These are phyloP conservation scores for Purpureocillium lavendulum DNA, from an alignment of 2,329 filamentous ascomycete genomes.

Conservation along the genomic window DNA sequence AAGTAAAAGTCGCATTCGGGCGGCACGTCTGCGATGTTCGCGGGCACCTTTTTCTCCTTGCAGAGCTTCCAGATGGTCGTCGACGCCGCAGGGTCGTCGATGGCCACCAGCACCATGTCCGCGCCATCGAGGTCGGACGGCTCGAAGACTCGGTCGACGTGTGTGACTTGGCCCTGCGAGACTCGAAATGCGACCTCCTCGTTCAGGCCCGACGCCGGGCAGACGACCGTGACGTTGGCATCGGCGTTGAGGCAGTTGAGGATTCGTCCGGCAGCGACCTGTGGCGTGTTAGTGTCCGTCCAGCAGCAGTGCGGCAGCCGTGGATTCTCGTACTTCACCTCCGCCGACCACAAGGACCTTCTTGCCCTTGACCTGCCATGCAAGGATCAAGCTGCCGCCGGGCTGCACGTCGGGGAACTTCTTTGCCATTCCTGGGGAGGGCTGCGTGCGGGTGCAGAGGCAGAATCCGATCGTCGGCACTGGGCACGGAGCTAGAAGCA, in stretches of 20 bases:
- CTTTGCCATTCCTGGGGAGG: conserved; percentile 24
- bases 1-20: conserved; percentile 99
- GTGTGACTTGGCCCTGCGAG: conserved; percentile 63
- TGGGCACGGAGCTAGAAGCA: conserved; percentile 6
- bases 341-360: conserved; percentile 88
- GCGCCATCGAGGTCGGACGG: conserved; percentile 74
- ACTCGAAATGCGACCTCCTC: conserved; percentile 82
- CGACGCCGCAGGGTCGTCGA: conserved; percentile 90
- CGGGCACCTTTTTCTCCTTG: conserved; percentile 73
- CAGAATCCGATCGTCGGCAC: conserved; percentile 4
- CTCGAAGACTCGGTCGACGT: conserved; percentile 77
- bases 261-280: conserved; percentile 95
- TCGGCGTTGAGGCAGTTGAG: conserved; percentile 93
- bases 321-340: conserved; percentile 62
- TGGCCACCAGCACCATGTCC: conserved; percentile 85
- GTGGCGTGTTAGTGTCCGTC: conserved; percentile 10
- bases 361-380: conserved; percentile 90
- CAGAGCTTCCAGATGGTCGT: conserved; percentile 88
- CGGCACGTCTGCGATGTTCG: conserved; percentile 95
- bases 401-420: conserved; percentile 76
- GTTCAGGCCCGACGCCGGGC: conserved; percentile 72
- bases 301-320: conserved; percentile 7
- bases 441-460: conserved; percentile 9
- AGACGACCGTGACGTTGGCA: conserved; percentile 79
- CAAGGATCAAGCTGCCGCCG: conserved; percentile 86